phyloP scores from a whole-genome alignment of 2,329 filamentous ascomycete genomes.

The Cordyceps sp. region DNA sequence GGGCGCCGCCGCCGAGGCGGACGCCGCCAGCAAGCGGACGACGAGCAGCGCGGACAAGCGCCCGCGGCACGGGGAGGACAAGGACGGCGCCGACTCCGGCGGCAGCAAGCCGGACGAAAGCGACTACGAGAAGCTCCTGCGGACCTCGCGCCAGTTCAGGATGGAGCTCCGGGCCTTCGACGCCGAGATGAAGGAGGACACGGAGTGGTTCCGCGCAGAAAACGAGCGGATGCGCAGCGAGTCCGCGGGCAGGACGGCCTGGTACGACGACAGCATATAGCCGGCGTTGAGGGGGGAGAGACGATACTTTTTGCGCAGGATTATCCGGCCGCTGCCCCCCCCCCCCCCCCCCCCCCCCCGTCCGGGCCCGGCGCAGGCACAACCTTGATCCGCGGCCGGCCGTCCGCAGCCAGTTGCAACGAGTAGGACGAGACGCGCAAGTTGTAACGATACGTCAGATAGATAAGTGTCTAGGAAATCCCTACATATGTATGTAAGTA shows the following conservation, averaged over 20 bases:
- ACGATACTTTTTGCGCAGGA: neutral
- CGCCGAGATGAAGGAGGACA: slow-evolving; percentile 27
- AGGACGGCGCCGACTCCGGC: neutral
- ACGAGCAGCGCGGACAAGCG: neutral
- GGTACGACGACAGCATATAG: slow-evolving; percentile 15
- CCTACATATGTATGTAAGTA: too few species aligned
- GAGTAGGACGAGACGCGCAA: too few species aligned
- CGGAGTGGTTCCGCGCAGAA: slow-evolving; percentile 29
- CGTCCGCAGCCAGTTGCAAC: too few species aligned
- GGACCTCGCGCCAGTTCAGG: slow-evolving; percentile 7
- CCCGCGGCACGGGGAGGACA: neutral
- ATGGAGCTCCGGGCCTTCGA: slow-evolving; percentile 23
- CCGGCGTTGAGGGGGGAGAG: slow-evolving; percentile 2
- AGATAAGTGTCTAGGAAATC: too few species aligned
- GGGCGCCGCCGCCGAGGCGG: neutral
- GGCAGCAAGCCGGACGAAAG: neutral
- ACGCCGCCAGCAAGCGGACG: neutral
- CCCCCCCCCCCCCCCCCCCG: too few species aligned
- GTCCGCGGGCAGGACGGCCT: slow-evolving; percentile 15
- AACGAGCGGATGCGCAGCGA: slow-evolving; percentile 24
- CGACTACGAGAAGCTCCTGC: too few species aligned
- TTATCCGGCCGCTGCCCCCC: too few species aligned
- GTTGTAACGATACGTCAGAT: too few species aligned
- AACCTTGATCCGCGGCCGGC: too few species aligned
- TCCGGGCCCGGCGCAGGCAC: too few species aligned